Conservation (phyloP, 495 filamentous ascomycete species). For the Letharia columbiana region DNA sequence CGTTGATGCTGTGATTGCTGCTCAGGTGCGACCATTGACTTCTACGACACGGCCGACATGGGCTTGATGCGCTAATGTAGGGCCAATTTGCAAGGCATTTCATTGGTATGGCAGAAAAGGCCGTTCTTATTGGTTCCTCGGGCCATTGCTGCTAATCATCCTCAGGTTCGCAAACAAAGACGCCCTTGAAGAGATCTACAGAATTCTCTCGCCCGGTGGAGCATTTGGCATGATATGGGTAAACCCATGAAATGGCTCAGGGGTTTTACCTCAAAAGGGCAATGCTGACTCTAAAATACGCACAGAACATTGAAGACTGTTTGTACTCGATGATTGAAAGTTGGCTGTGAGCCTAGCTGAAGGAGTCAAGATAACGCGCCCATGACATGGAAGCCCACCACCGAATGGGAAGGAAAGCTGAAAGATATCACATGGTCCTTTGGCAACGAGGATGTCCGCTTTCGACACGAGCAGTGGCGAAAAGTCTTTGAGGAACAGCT, state of each 20-base stretch:
- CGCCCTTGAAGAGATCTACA: conserved; percentile 49
- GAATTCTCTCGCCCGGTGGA: conserved; percentile 44
- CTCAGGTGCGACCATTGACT: conserved; percentile 46
- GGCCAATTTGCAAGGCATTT: conserved; percentile 39
- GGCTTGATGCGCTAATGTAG: conserved; percentile 6
- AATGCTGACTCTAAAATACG: neutral
- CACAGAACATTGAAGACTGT: conserved; percentile 54
- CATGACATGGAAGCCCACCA: conserved; percentile 34
- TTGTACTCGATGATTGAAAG: conserved; percentile 14
- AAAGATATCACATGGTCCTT: conserved; percentile 42
- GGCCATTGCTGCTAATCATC: neutral
- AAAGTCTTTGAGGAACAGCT: conserved; percentile 45
- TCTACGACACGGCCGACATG: neutral
- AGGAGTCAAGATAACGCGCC: conserved; percentile 42
- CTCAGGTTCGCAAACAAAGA: conserved; percentile 51
- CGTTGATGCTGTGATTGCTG: conserved; percentile 54
- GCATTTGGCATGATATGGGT: conserved; percentile 50
- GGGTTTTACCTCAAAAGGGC: neutral
- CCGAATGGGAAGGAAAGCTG: conserved; percentile 46
- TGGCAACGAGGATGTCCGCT: conserved; percentile 46
- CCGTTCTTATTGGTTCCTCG: neutral
- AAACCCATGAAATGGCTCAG: conserved; percentile 13
- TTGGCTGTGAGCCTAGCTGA: conserved; percentile 12
- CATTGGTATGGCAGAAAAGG: conserved; percentile 44
- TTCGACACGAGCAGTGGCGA: conserved; percentile 47